Conservation (phyloP, 2,329 filamentous ascomycete genomes). For the Exophiala spinifera region DNA sequence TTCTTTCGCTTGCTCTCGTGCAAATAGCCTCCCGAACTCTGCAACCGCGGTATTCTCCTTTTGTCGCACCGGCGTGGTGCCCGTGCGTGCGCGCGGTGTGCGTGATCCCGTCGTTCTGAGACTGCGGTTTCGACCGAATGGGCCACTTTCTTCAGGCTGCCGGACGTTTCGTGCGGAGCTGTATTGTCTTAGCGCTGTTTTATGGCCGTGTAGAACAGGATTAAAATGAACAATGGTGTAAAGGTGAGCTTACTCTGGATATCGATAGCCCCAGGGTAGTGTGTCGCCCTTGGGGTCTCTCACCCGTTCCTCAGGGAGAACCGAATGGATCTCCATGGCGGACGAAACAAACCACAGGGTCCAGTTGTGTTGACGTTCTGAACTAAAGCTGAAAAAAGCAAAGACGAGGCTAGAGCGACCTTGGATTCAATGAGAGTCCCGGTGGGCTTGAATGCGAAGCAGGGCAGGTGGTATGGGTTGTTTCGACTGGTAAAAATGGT, state of each 20-base stretch:
- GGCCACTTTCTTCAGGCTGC: conserved; percentile 59
- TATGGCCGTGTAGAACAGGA: no score
- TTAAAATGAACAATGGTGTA: background rate
- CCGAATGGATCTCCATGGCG: conserved; percentile 62
- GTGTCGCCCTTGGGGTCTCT: conserved; percentile 57
- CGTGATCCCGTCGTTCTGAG: conserved; percentile 42
- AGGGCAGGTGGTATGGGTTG: no score
- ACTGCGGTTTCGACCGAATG: conserved; percentile 55
- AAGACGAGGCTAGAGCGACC: background rate
- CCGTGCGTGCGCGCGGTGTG: conserved; percentile 55
- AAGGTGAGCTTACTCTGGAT: conserved; percentile 53
- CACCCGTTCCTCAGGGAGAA: conserved; percentile 61
- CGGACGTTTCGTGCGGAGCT: conserved; percentile 50
- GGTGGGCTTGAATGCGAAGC: no score
- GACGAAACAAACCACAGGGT: background rate
- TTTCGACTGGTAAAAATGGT: background rate
- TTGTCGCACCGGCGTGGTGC: conserved; percentile 51
- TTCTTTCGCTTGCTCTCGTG: conserved; percentile 45
- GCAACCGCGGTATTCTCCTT: conserved; percentile 54
- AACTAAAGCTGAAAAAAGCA: background rate
- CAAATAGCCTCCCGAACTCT: conserved; percentile 46
- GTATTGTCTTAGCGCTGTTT: conserved; percentile 12
- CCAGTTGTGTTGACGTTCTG: no score
- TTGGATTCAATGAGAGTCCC: no score
- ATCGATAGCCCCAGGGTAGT: conserved; percentile 63